Evolutionary conservation across 805 yeast genomes (phyloP).

Genomic region (Komagataella ulmi): DNA sequence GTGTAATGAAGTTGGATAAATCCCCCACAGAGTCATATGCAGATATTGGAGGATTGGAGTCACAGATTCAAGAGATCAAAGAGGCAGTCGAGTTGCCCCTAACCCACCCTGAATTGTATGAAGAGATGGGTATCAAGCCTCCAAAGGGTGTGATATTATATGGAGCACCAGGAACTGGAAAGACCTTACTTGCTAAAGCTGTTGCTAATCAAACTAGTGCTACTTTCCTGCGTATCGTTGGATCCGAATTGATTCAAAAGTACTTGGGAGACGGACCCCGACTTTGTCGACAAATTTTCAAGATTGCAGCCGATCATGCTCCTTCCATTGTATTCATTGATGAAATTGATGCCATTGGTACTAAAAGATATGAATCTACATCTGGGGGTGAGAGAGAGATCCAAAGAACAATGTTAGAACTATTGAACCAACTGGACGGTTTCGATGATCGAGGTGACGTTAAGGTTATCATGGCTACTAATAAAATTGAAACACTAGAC

Average conservation of each 20-base stretch:
- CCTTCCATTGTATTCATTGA: constrained; percentile 98
- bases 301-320: constrained; percentile 92
- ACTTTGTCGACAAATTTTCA: constrained; percentile 85
- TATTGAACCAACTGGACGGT: constrained; percentile 90
- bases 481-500: constrained; percentile 85
- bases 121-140: constrained; percentile 97
- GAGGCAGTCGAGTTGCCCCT: constrained; percentile 93
- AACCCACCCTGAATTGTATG: constrained; percentile 93
- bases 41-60: constrained; percentile 93
- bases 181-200: constrained; percentile 90
- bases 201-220: constrained; percentile 98
- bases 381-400: constrained; percentile 97
- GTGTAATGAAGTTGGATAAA: constrained; percentile 95
- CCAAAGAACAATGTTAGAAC: constrained; percentile 94
- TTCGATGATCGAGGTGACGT: constrained; percentile 96
- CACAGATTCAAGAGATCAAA: constrained; percentile 94
- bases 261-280: constrained; percentile 98
- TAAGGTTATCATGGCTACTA: constrained; percentile 96
- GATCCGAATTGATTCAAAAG: constrained; percentile 93
- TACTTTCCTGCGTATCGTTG: constrained; percentile 90
- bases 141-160: constrained; percentile 96
- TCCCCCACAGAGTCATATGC: constrained; percentile 96
- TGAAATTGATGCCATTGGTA: constrained; percentile 98
- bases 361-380: constrained; percentile 86
- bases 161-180: constrained; percentile 98